A percentile compares a stretch with the other conserved stretches of the same genome.
These are phyloP conservation scores for Heliocybe sulcata DNA, from an alignment of 1,284 basidiomycete species.

Conservation along the genomic window DNA sequence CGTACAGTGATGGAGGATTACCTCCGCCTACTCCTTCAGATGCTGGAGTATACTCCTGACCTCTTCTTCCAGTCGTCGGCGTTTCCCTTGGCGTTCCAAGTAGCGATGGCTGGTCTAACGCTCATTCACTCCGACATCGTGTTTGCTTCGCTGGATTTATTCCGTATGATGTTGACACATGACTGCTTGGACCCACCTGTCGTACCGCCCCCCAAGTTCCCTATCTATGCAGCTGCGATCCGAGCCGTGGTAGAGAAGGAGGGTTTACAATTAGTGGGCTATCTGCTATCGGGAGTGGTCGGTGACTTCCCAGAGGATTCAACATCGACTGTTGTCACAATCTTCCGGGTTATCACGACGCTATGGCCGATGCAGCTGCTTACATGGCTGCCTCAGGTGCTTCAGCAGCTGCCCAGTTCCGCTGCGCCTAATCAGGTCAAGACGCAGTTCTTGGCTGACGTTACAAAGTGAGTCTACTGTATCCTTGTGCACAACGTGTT, in stretches of 20 bases:
- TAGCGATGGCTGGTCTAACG: slow-evolving; percentile 69
- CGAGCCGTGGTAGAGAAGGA: slow-evolving; percentile 65
- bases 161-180: slow-evolving; percentile 70
- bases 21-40: slow-evolving; percentile 71
- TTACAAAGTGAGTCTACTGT: slow-evolving; percentile 58
- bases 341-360: slow-evolving; percentile 66
- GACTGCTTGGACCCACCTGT: slow-evolving; percentile 46
- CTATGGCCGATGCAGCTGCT: slow-evolving; percentile 65
- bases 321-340: slow-evolving; percentile 65
- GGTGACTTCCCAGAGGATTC: slow-evolving; percentile 88
- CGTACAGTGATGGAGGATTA: slow-evolving; percentile 90
- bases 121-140: slow-evolving; percentile 79
- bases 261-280: slow-evolving; percentile 66
- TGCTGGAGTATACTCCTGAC: slow-evolving; percentile 66
- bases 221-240: slow-evolving; percentile 61
- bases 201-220: slow-evolving; percentile 53
- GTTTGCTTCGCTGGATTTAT: slow-evolving; percentile 75
- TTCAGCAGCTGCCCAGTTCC: slow-evolving; percentile 65
- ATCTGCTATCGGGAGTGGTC: slow-evolving; percentile 74
- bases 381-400: slow-evolving; percentile 64
- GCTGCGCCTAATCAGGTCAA: slow-evolving; percentile 66
- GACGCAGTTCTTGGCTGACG: slow-evolving; percentile 65
- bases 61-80: slow-evolving; percentile 72
- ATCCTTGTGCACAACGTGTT: slow-evolving; percentile 7
- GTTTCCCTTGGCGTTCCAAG: slow-evolving; percentile 72